These are phyloP conservation scores for Fusarium nurragi DNA, from an alignment of 2,329 filamentous ascomycete species.

Conservation along the genomic window DNA sequence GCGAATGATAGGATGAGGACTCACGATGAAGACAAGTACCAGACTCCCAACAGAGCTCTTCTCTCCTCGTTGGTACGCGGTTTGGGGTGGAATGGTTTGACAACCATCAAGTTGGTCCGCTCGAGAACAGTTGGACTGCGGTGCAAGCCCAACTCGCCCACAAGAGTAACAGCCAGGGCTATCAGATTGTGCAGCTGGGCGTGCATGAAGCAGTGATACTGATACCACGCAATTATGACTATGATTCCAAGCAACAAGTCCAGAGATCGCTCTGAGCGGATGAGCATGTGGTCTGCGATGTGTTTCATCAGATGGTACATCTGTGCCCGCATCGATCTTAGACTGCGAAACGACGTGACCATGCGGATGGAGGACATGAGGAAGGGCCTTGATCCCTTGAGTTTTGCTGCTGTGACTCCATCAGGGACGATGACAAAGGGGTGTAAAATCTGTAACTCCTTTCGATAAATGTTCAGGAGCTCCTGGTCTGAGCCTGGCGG, in stretches of 20 bases:
- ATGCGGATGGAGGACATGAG: conserved; percentile 61
- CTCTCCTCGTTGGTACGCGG: conserved; percentile 61
- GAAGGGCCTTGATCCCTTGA: conserved; percentile 56
- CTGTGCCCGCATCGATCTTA: conserved; percentile 60
- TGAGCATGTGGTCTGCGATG: conserved; percentile 59
- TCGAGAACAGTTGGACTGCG: conserved; percentile 54
- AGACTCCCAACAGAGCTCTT: conserved; percentile 62
- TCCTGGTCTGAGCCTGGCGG: conserved; percentile 58
- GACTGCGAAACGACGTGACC: conserved; percentile 59
- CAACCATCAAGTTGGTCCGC: conserved; percentile 54
- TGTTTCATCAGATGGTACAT: conserved; percentile 59
- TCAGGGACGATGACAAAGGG: conserved; percentile 59
- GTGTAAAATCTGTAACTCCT: conserved; percentile 54
- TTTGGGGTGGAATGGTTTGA: conserved; percentile 51
- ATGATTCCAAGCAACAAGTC: conserved; percentile 61
- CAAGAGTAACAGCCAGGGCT: conserved; percentile 58
- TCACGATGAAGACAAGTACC: conserved; percentile 64
- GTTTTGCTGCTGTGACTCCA: conserved; percentile 48
- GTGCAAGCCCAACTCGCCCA: conserved; percentile 59
- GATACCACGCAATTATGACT: conserved; percentile 61
- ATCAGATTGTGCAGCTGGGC: conserved; percentile 62
- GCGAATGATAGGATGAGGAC: conserved; percentile 15
- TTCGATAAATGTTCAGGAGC: conserved; percentile 57
- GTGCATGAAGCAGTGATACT: conserved; percentile 64
- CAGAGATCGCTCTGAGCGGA: conserved; percentile 60